A percentile compares a stretch with the other conserved stretches of the same genome.
Conservation (phyloP, 2,329 filamentous ascomycete species). For the Colletotrichum scovillei region DNA sequence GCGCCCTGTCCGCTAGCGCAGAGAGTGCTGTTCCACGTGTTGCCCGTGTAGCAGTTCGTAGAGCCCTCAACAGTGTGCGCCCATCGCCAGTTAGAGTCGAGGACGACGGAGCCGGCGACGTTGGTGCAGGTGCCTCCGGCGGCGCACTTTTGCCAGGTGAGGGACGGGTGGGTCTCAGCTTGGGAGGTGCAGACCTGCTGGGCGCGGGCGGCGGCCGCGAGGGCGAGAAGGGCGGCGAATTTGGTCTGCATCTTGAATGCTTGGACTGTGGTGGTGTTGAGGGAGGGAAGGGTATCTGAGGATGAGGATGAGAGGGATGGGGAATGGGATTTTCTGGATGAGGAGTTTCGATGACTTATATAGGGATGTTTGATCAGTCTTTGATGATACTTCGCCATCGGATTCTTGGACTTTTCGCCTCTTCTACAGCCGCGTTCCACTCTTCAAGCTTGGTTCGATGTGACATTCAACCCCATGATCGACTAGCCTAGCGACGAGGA, state of each 20-base stretch:
- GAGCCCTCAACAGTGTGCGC: slow-evolving; percentile 57
- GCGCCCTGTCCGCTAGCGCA: slow-evolving; percentile 48
- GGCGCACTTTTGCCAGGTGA: slow-evolving; percentile 66
- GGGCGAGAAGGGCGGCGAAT: slow-evolving; percentile 48
- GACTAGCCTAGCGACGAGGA: background rate
- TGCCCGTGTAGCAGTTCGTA: slow-evolving; percentile 69
- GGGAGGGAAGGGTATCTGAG: slow-evolving; percentile 5
- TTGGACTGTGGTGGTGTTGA: slow-evolving; percentile 15
- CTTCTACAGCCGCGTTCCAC: background rate
- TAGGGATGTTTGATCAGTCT: background rate
- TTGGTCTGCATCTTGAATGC: slow-evolving; percentile 42
- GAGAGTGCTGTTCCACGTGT: slow-evolving; percentile 55
- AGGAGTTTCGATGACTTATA: slow-evolving; percentile 7
- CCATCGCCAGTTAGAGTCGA: slow-evolving; percentile 74
- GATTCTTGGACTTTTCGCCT: background rate
- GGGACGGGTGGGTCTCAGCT: slow-evolving; percentile 62
- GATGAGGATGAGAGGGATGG: background rate
- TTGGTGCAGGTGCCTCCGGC: slow-evolving; percentile 60
- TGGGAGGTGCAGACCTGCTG: slow-evolving; percentile 63
- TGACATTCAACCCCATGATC: background rate
- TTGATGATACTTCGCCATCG: background rate
- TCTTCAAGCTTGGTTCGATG: background rate
- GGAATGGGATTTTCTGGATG: background rate
- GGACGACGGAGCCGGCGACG: slow-evolving; percentile 61
- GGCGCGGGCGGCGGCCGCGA: slow-evolving; percentile 56